These are phyloP conservation scores for Pseudogymnoascus sp. DNA, from an alignment of 2,329 filamentous ascomycete genomes.

Conservation along the genomic window DNA sequence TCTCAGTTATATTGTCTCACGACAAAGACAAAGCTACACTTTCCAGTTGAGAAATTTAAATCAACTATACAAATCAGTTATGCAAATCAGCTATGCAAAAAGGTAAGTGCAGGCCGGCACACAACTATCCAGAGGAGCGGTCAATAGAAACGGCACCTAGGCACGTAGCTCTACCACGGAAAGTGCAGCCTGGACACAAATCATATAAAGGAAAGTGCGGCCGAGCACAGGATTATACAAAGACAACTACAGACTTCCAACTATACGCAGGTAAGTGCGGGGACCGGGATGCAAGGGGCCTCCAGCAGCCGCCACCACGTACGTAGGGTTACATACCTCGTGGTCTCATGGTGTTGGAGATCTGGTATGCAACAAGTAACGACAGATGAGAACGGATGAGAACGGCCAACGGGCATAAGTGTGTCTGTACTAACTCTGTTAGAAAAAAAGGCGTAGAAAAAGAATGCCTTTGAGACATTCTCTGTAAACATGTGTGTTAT, in stretches of 20 bases:
- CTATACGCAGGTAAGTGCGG: not conserved
- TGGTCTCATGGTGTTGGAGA: not conserved
- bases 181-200: not conserved
- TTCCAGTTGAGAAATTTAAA: not conserved
- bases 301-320: not conserved
- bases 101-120: not conserved
- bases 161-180: not conserved
- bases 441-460: not conserved
- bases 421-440: not conserved
- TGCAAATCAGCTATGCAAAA: not conserved
- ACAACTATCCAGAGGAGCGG: not conserved
- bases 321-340: not conserved
- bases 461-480: not conserved
- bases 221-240: not conserved
- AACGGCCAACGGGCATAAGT: not conserved
- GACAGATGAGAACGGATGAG: not conserved
- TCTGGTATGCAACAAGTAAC: not conserved
- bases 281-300: not conserved
- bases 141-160: not conserved
- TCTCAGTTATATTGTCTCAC: constrained; percentile 1
- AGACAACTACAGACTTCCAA: not conserved
- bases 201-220: not conserved
- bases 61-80: not conserved
- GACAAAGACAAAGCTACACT: not conserved
- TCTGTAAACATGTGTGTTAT: not conserved